phyloP scores from a whole-genome alignment of 106 monocot genomes.

The Amphibolis antarctica region DNA sequence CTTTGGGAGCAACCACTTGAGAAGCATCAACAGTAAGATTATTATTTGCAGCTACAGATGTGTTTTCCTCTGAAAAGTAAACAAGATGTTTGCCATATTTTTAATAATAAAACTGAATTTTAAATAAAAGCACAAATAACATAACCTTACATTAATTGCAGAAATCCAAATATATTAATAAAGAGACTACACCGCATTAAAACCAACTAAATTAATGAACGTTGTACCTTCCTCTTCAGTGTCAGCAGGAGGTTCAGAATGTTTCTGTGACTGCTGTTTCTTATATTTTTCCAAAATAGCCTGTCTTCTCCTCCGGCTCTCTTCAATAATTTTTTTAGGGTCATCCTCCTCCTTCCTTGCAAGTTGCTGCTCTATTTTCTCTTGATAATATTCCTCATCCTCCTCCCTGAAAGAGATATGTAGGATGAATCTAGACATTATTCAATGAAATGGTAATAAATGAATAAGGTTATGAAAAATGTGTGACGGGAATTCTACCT shows the following conservation, averaged over 20 bases:
- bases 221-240: slow-evolving; percentile 32
- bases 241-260: slow-evolving; percentile 19
- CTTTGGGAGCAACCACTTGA: slow-evolving; percentile 1
- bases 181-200: not conserved
- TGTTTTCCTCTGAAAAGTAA: slow-evolving; percentile 18
- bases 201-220: not conserved
- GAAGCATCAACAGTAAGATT: slow-evolving; percentile 3
- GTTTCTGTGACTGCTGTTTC: slow-evolving; percentile 32
- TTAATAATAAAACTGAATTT: too few species aligned
- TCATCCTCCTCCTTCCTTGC: slow-evolving; percentile 77
- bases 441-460: slow-evolving; percentile 8
- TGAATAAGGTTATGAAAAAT: slow-evolving; percentile 6
- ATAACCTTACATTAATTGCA: slow-evolving; percentile 25
- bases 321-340: slow-evolving; percentile 81
- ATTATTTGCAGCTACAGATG: slow-evolving; percentile 7
- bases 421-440: not conserved
- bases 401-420: slow-evolving; percentile 42
- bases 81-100: slow-evolving; percentile 1
- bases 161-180: not conserved
- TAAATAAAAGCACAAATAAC: not conserved
- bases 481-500: slow-evolving; percentile 16
- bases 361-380: slow-evolving; percentile 68
- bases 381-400: slow-evolving; percentile 71
- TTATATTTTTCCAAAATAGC: slow-evolving; percentile 88
- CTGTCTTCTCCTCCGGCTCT: slow-evolving; percentile 70